phyloP scores from a whole-genome alignment of 179 eudicot genomes.

The Silene vulgaris region DNA sequence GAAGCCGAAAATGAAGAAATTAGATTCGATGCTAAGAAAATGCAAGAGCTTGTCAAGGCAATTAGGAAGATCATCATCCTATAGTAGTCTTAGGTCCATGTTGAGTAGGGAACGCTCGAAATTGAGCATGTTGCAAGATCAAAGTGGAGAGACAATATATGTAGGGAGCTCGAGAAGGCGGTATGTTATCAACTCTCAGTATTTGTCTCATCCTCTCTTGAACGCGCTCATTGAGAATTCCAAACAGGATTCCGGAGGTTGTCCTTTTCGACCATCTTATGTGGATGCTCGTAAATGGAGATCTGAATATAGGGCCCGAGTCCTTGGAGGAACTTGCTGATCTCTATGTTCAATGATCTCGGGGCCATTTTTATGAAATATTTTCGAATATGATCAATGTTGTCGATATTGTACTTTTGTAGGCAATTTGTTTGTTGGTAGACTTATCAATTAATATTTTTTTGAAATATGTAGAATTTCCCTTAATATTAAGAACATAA shows the following conservation, averaged over 20 bases:
- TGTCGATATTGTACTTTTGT: no score
- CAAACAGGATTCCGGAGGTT: constrained; percentile 32
- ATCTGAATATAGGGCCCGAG: constrained; percentile 41
- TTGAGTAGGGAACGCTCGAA: constrained; percentile 40
- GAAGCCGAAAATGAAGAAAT: constrained; percentile 40
- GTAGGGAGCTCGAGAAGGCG: constrained; percentile 64
- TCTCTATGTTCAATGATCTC: constrained; percentile 24
- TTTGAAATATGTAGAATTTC: no score
- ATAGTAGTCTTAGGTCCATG: constrained; percentile 42
- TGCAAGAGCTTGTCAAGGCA: constrained; percentile 71
- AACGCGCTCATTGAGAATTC: constrained; percentile 58
- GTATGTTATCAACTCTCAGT: constrained; percentile 49
- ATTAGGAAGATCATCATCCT: constrained; percentile 47
- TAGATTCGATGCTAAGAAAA: constrained; percentile 48
- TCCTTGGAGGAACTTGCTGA: constrained; percentile 47
- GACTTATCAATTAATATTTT: no score
- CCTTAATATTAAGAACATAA: no score
- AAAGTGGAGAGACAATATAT: constrained; percentile 37
- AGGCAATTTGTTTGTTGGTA: no score
- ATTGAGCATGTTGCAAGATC: constrained; percentile 8
- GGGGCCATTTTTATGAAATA: not conserved
- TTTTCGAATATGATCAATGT: no score
- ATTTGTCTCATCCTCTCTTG: constrained; percentile 57
- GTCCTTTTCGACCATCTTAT: constrained; percentile 68
- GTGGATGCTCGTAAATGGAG: constrained; percentile 77